A percentile compares a stretch with the other conserved stretches of the same genome.
These are phyloP conservation scores for Plasmodium gaboni DNA, from an alignment of 169 alveolate genomes.

Conservation along the genomic window DNA sequence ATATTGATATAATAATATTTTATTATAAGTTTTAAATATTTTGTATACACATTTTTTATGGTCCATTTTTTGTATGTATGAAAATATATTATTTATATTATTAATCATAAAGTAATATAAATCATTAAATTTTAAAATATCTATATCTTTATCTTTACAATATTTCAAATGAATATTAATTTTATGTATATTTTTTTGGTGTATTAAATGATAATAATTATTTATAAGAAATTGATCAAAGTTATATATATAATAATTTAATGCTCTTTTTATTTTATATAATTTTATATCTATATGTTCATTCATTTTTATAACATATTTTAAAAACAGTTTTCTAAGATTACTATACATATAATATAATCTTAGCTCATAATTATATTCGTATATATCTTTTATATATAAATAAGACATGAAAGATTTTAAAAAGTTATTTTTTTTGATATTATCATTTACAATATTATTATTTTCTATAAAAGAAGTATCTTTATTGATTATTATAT, in stretches of 20 bases:
- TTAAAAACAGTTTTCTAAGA: background rate
- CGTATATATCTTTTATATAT: too few species aligned
- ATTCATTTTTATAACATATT: background rate
- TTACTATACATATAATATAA: background rate
- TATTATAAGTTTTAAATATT: constrained; percentile 21
- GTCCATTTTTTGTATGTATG: constrained; percentile 25
- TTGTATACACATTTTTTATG: constrained; percentile 5
- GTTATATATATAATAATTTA: constrained; percentile 40
- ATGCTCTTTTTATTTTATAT: constrained; percentile 15
- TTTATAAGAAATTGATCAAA: constrained; percentile 36
- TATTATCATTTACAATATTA: too few species aligned
- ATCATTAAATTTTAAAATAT: constrained; percentile 24
- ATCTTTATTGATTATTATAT: too few species aligned
- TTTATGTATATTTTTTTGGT: constrained; percentile 31
- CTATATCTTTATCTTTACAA: constrained; percentile 16
- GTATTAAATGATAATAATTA: constrained; percentile 21
- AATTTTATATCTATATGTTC: constrained; percentile 6
- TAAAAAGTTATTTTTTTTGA: too few species aligned
- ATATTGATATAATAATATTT: constrained; percentile 21
- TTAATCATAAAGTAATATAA: constrained; percentile 31
- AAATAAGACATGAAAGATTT: background rate
- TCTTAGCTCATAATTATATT: background rate
- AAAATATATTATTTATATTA: constrained; percentile 33
- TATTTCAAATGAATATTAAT: constrained; percentile 19
- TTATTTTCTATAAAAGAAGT: too few species aligned